Base-by-base conservation (phyloP, 805 yeast genomes). In the Starmerella cellae region DNA sequence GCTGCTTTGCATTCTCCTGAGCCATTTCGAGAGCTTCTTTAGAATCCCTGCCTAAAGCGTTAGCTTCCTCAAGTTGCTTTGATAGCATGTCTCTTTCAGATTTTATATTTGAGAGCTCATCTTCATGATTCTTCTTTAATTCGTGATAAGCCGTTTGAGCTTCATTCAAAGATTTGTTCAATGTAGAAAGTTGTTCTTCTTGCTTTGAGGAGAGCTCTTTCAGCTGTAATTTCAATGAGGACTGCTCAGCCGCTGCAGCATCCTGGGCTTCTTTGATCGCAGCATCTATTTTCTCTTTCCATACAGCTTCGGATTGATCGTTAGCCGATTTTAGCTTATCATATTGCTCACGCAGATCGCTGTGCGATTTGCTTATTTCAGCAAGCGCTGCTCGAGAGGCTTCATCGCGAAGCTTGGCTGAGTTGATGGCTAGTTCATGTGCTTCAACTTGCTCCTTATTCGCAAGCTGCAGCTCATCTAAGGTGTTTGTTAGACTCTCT, bases 401-500 rank as follows among this genome's bases (percentile, higher is more conserved):
- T 23, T 45, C 52, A 22, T 48, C 52, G 3, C 52, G 35, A 2
- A 38, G 17, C 5, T 34, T 19, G 1, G 53, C 53, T 1, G 40
- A 33, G 2, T 29, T 28, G 11, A 43, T 18, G 2, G 52, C 49
- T 4, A 37, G 31, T 29, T 40, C 49, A 22, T 48, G 45, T 4
- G 44, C 49, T 28, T 40, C 47, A 2, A 26, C 37, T 10, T 24
- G 39, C 34, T 46, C 49, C 14, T 35, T 34, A 9, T 29, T 31
- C 29, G 37, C 46, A n/a, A 24, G 23, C 2, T 16, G 23, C 10
- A 27, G 43, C 13, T 27, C 49, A 37, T 67, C 61, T 37, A 60
- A 60, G 26, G 52, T 47, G 20, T 48, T 49, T 11, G 60, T 49
- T 5, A 48, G 49, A 14, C 53, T 41, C 47, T 63, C 65, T 44